Evolutionary conservation across 306 rosid species (phyloP).

Genomic region (Erythrophleum fordii): DNA sequence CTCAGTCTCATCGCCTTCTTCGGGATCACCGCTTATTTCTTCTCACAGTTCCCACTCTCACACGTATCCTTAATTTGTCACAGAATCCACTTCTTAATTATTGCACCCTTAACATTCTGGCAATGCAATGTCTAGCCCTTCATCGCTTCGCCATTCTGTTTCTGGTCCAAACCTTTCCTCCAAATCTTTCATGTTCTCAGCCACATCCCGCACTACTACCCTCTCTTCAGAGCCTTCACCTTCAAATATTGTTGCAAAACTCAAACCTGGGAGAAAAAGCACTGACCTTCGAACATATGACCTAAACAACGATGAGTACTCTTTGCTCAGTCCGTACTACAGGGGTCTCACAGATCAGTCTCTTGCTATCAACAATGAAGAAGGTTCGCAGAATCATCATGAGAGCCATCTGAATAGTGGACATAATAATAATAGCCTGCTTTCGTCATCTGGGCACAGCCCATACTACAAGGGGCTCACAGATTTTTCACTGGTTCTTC

Average conservation of each 20-base stretch:
- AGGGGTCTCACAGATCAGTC: constrained; percentile 47
- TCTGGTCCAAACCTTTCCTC: constrained; percentile 6
- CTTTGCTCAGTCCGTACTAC: constrained; percentile 40
- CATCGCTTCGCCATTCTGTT: constrained; percentile 5
- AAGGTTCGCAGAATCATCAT: background rate
- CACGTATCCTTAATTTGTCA: background rate
- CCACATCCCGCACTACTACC: background rate
- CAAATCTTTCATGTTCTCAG: constrained; percentile 14
- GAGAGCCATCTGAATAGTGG: background rate
- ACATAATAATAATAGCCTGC: background rate
- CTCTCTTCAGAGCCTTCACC: background rate
- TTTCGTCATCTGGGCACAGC: constrained; percentile 11
- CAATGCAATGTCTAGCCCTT: background rate
- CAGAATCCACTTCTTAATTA: background rate
- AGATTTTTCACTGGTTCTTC: constrained; percentile 34
- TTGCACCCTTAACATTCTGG: background rate
- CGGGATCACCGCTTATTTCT: background rate
- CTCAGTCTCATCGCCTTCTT: constrained; percentile 7
- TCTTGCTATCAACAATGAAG: constrained; percentile 33
- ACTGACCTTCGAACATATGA: background rate
- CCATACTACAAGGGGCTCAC: constrained; percentile 53
- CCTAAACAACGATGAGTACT: no score
- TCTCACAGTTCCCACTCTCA: background rate
- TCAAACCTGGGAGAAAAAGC: constrained; percentile 1
- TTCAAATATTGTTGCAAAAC: background rate